Evolutionary conservation across 805 yeast species (phyloP).

Genomic region (Suhomyces canberraensis): DNA sequence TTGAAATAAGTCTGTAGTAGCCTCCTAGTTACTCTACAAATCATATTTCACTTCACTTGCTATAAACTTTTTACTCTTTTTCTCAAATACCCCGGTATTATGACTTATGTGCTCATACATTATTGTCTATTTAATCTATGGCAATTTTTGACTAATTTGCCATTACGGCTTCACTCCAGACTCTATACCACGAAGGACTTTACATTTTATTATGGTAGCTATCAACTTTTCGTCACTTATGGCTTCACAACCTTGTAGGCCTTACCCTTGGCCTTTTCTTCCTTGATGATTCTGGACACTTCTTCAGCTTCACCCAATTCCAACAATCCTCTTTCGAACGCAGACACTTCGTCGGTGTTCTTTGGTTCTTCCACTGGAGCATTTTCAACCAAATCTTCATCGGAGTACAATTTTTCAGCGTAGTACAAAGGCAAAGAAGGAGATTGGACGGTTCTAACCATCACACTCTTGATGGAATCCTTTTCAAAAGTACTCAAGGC

Average conservation of each 20-base stretch:
- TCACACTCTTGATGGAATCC: conserved; percentile 52
- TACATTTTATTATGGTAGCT: too few relatives aligned
- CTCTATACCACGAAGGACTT: too few relatives aligned
- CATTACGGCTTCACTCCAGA: too few relatives aligned
- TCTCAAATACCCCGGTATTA: too few relatives aligned
- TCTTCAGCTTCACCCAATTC: conserved; percentile 78
- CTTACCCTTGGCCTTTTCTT: conserved; percentile 37
- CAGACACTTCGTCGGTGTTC: conserved; percentile 44
- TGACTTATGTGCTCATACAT: too few relatives aligned
- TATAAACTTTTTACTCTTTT: too few relatives aligned
- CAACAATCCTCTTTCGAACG: conserved; percentile 73
- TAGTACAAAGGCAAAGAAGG: conserved; percentile 85
- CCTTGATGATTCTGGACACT: conserved; percentile 55
- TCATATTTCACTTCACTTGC: too few relatives aligned
- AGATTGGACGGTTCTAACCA: conserved; percentile 64
- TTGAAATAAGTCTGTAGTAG: too few relatives aligned
- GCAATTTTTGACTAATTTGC: too few relatives aligned
- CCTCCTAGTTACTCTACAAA: too few relatives aligned
- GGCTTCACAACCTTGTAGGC: conserved; percentile 18
- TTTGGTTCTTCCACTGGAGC: conserved; percentile 19
- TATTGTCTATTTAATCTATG: too few relatives aligned
- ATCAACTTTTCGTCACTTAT: too few relatives aligned
- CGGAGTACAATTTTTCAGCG: conserved; percentile 52
- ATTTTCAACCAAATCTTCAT: conserved; percentile 45
- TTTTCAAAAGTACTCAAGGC: conserved; percentile 48